These are phyloP conservation scores for Dryadomyces quercus-mongolicae DNA, from an alignment of 2,329 filamentous ascomycete genomes.

Conservation along the genomic window DNA sequence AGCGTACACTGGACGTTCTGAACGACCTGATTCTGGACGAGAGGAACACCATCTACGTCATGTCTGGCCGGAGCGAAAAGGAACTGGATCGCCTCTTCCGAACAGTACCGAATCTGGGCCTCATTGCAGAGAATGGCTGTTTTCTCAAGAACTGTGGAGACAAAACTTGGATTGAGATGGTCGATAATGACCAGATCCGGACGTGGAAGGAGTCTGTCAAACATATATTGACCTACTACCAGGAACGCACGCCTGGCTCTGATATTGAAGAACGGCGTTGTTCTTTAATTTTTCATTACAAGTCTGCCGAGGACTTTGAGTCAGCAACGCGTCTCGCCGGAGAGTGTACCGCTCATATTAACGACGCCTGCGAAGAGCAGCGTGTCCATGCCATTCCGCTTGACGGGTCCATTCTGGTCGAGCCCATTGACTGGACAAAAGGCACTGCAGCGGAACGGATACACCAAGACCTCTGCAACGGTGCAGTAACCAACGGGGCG, in stretches of 20 bases:
- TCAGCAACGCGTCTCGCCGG: constrained; percentile 68
- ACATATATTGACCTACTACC: constrained; percentile 77
- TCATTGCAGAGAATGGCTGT: constrained; percentile 92
- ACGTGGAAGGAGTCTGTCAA: constrained; percentile 77
- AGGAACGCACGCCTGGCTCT: constrained; percentile 78
- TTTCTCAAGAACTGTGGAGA: constrained; percentile 65
- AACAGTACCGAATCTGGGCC: constrained; percentile 67
- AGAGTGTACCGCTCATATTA: constrained; percentile 90
- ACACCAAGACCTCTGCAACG: constrained; percentile 43
- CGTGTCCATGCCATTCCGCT: constrained; percentile 72
- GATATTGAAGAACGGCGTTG: constrained; percentile 86
- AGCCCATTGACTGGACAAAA: constrained; percentile 80
- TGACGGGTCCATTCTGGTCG: constrained; percentile 71
- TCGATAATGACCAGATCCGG: constrained; percentile 55
- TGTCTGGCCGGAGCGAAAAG: constrained; percentile 79
- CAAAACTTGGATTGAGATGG: constrained; percentile 65
- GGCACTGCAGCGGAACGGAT: constrained; percentile 68
- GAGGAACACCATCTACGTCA: constrained; percentile 81
- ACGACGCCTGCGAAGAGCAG: constrained; percentile 78
- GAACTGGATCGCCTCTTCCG: constrained; percentile 82
- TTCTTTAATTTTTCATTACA: constrained; percentile 84
- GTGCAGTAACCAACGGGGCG: constrained; percentile 20
- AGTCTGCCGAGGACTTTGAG: constrained; percentile 64
- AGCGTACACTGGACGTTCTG: constrained; percentile 71
- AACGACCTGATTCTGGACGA: constrained; percentile 71